Base-by-base conservation (phyloP, 1,284 basidiomycete genomes). In the Apiotrichum veenhuisii region DNA sequence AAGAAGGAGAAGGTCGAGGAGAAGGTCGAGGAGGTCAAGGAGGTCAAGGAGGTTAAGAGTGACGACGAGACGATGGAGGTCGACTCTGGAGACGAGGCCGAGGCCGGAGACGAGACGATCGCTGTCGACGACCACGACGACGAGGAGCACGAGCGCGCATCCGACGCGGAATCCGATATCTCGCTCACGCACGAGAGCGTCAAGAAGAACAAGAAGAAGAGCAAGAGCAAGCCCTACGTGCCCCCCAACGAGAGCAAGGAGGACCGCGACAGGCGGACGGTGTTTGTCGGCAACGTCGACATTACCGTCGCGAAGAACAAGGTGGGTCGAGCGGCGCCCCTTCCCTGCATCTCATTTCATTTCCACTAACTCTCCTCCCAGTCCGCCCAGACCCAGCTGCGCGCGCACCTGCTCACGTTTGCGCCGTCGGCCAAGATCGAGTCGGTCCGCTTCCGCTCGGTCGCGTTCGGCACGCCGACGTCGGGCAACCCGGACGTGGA, bases 281-380 rank as follows among this genome's bases (percentile, higher is more conserved):
- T 97, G 51, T 98, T 98, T 72, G 77, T 98, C n/a, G 95, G 95
- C 12, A 98, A 98, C 72, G 78, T 98, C 0, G 84, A 87, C 3
- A 80, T 89, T 2, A 85, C 88, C 7, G 83, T 88, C 10, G 86
- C 85, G 18, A 87, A 87, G 54, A 85, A 83, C 66, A 87, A 85
- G 74, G 91, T 91, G 64, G 51, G 73, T 63, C 74, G 27, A 15
- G 5, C 20, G n/a, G 37, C 27, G 23, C 9, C 30, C 4, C 15
- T 40, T 27, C 15, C 26, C n/a, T 20, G n/a, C n/a, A 40, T 11
- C 27, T 48, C 18, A 3, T 1, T 30, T 17, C 26, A 26, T 22
- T 25, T n/a, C 3, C 18, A 5, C 38, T 8, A 18, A 14, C 15
- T 40, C 42, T 9, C 33, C 38, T n/a, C 0, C 17, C 40, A 57